Base-by-base conservation (phyloP, 805 yeast species). In the Wickerhamiella vanderwaltii region DNA sequence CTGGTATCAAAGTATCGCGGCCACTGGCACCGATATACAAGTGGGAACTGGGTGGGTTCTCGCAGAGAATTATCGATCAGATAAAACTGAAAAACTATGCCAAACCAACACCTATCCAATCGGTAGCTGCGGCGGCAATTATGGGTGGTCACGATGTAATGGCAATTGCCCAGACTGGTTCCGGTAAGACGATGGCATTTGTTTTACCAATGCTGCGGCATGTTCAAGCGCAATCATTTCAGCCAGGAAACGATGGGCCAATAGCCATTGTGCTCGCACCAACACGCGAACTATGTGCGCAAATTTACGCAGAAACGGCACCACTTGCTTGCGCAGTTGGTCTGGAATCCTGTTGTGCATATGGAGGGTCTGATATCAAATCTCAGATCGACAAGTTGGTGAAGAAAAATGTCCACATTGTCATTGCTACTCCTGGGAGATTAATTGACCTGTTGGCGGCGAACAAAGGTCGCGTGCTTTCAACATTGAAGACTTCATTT, bases 361-460 rank as follows among this genome's bases (percentile, higher is more conserved):
- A 87, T 48, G 97, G 97, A 15, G 97, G 97, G 0, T 72, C 93
- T 1, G 76, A 83, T 4, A 73, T 88, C 29, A 81, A 84, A 47
- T 66, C 70, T 9, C 96, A 88, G 54, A 87, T 88, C 35, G 77
- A 85, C 2, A 81, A 74, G 17, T 56, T 88, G 45, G 84, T 82
- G 52, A 72, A 73, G 43, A 88, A 91, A 0, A 75, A 78, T 11
- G 16, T 20, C 2, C 85, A 86, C 45, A 67, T 91, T 12, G 65
- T 88, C 1, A 86, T 91, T 11, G 94, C 95, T 1, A 91, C 98
- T 0, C 98, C 98, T 0, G 98, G 98, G 1, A 66, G 98, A 46
- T 71, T 91, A 49, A 88, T 91, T 42, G 98, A 91, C 60, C 62
- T 91, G 31, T 61, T 91, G 23, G 75, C 94, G 2, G 79, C 93